A percentile compares a stretch with the other conserved stretches of the same genome.
These are phyloP conservation scores for Elsinoe ampelina DNA, from an alignment of 2,329 filamentous ascomycete genomes.

Conservation along the genomic window DNA sequence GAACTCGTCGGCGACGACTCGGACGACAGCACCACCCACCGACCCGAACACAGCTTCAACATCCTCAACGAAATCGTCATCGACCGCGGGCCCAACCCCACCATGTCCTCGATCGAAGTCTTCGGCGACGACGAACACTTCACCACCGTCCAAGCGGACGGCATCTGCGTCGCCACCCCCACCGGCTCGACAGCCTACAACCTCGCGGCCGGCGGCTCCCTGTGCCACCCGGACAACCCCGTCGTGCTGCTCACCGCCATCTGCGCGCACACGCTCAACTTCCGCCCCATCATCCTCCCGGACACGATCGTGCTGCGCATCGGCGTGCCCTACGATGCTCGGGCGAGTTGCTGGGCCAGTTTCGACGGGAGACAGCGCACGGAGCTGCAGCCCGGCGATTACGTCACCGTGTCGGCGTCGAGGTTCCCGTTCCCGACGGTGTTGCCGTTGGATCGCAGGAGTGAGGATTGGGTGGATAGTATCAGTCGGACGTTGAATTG, in stretches of 20 bases:
- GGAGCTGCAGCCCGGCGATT: constrained; percentile 68
- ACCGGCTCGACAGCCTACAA: constrained; percentile 95
- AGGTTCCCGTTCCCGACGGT: constrained; percentile 73
- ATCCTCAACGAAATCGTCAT: constrained; percentile 97
- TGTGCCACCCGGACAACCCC: constrained; percentile 93
- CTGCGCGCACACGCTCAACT: constrained; percentile 88
- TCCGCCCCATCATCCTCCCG: constrained; percentile 90
- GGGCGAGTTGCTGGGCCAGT: constrained; percentile 89
- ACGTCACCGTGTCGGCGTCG: constrained; percentile 74
- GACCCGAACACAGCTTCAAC: constrained; percentile 73
- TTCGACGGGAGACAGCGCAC: constrained; percentile 83
- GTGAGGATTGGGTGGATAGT: constrained; percentile 75
- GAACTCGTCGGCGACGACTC: constrained; percentile 80
- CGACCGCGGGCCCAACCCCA: constrained; percentile 86
- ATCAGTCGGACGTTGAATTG: constrained; percentile 71
- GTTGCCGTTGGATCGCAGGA: constrained; percentile 53
- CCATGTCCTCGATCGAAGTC: constrained; percentile 84
- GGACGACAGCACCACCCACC: constrained; percentile 76
- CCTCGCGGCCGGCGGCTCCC: constrained; percentile 84
- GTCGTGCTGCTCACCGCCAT: constrained; percentile 92
- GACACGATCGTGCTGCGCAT: constrained; percentile 90
- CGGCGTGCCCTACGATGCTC: constrained; percentile 87
- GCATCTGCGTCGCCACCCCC: constrained; percentile 85
- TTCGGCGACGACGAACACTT: constrained; percentile 95
- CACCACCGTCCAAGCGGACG: constrained; percentile 86